Evolutionary conservation across 2,329 filamentous ascomycete species (phyloP).

Genomic region (Didymella exigua): DNA sequence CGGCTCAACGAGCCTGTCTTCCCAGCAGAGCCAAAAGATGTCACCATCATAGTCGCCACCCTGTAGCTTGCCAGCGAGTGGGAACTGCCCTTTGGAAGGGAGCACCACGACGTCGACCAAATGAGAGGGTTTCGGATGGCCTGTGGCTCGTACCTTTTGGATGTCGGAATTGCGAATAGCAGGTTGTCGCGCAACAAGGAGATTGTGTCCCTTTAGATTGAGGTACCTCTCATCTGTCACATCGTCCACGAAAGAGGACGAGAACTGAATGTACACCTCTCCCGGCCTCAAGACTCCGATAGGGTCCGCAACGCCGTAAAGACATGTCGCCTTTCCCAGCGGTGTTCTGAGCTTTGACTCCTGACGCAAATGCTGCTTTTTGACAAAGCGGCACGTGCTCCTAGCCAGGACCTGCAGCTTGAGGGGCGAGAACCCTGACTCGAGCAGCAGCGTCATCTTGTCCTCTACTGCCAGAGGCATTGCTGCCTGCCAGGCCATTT

Average conservation of each 20-base stretch:
- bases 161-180: conserved; percentile 74
- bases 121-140: conserved; percentile 64
- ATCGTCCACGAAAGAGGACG: conserved; percentile 62
- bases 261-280: conserved; percentile 73
- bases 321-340: conserved; percentile 65
- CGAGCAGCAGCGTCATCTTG: conserved; percentile 39
- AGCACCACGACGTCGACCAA: conserved; percentile 85
- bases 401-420: conserved; percentile 58
- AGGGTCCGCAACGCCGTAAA: conserved; percentile 74
- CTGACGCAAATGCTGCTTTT: conserved; percentile 60
- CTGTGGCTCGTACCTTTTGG: conserved; percentile 62
- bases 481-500: conserved; percentile 30
- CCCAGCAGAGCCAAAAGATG: conserved; percentile 78
- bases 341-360: conserved; percentile 64
- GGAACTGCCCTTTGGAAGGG: conserved; percentile 62
- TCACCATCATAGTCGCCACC: conserved; percentile 86
- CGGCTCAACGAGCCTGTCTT: conserved; percentile 66
- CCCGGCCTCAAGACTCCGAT: conserved; percentile 63
- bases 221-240: conserved; percentile 60
- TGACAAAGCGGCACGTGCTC: conserved; percentile 55
- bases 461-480: conserved; percentile 32
- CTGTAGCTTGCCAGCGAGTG: conserved; percentile 73
- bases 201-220: conserved; percentile 61
- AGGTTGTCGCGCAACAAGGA: conserved; percentile 72
- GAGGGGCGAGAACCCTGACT: conserved; percentile 62